These are phyloP conservation scores for Daldinia grandis DNA, from an alignment of 495 filamentous ascomycete species.

Conservation along the genomic window DNA sequence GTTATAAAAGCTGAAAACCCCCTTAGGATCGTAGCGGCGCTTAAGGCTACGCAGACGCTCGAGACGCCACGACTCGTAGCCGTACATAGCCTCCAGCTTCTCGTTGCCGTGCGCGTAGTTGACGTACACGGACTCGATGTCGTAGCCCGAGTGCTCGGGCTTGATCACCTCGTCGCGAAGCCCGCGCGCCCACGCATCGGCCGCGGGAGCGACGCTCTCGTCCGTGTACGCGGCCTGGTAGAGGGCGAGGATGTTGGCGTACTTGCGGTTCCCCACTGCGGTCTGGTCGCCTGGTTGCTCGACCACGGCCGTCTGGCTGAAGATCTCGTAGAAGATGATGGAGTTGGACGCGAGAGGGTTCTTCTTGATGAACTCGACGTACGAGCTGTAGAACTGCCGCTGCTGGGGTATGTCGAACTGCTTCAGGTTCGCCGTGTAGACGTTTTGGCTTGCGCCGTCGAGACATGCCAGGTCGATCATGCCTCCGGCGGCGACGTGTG, in stretches of 20 bases:
- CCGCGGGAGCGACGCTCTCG: conserved; percentile 32
- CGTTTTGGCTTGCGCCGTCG: not conserved
- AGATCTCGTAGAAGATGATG: conserved; percentile 49
- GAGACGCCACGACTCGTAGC: conserved; percentile 57
- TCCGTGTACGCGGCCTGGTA: conserved; percentile 30
- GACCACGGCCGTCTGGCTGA: conserved; percentile 43
- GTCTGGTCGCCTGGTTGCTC: conserved; percentile 11
- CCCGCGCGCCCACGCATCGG: conserved; percentile 31
- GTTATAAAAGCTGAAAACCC: conserved; percentile 3
- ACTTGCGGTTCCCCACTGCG: conserved; percentile 42
- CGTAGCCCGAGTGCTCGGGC: conserved; percentile 34
- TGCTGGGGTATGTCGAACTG: conserved; percentile 3
- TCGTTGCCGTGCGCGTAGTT: conserved; percentile 60
- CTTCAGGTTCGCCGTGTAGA: not conserved
- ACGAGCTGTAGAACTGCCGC: conserved; percentile 3
- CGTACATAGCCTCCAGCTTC: conserved; percentile 49
- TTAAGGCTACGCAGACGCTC: conserved; percentile 49
- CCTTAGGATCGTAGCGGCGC: conserved; percentile 48
- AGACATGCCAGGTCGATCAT: conserved; percentile 3
- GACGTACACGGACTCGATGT: conserved; percentile 46
- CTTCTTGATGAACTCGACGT: conserved; percentile 12
- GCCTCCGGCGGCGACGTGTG: not conserved
- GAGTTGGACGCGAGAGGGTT: conserved; percentile 28
- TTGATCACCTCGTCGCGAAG: conserved; percentile 36
- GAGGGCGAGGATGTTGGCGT: conserved; percentile 34